These are phyloP conservation scores for Backusella liffmaniae DNA, from an alignment of 192 early-diverging fungal genomes.

Conservation along the genomic window DNA sequence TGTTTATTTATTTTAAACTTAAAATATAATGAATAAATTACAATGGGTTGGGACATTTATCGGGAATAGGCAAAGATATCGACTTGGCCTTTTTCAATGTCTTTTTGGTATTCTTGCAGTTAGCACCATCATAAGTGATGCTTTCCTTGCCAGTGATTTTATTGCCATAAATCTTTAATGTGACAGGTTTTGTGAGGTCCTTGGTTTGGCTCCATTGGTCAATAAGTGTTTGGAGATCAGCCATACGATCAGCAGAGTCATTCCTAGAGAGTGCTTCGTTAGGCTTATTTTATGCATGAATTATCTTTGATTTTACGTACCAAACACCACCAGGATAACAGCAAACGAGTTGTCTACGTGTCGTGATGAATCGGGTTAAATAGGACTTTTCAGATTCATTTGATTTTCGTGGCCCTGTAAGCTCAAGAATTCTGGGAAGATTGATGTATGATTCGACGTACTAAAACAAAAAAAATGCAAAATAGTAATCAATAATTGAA, in stretches of 20 bases:
- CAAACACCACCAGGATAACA: constrained; percentile 33
- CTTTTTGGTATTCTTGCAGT: constrained; percentile 9
- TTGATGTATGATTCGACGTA: constrained; percentile 37
- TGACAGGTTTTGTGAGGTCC: constrained; percentile 22
- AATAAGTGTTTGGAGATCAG: constrained; percentile 29
- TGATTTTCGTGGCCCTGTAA: constrained; percentile 28
- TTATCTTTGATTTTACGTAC: not conserved
- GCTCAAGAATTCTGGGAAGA: constrained; percentile 26
- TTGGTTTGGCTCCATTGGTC: constrained; percentile 23
- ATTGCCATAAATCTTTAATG: constrained; percentile 18
- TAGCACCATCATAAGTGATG: constrained; percentile 15
- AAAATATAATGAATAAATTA: not conserved
- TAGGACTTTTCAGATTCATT: constrained; percentile 28
- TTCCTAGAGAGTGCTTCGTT: not conserved
- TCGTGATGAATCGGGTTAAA: constrained; percentile 30
- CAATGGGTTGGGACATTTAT: constrained; percentile 4
- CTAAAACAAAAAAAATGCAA: constrained; percentile 8
- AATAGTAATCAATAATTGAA: constrained; percentile 4
- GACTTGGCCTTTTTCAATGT: not conserved
- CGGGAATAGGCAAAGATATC: constrained; percentile 1
- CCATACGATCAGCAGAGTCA: constrained; percentile 32
- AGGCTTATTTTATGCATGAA: not conserved
- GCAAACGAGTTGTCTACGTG: constrained; percentile 35
- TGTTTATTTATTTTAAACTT: not conserved
- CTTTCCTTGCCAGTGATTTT: constrained; percentile 35